Evolutionary conservation across 257 asterid species (phyloP).

Genomic region (Rubia yunnanensis): DNA sequence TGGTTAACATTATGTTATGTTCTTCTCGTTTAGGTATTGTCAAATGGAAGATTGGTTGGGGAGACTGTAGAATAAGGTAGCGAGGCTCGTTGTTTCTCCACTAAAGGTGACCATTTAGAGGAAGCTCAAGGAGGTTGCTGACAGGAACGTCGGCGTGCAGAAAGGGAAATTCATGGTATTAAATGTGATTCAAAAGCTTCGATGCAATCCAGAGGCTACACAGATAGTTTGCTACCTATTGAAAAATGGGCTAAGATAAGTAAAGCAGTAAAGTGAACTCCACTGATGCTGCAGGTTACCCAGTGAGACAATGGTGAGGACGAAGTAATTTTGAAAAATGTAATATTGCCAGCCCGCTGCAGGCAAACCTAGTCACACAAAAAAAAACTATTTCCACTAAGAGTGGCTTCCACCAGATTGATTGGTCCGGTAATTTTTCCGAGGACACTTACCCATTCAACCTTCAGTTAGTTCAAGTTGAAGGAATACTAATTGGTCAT

Average conservation of each 20-base stretch:
- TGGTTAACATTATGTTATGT: neutral
- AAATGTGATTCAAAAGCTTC: constrained; percentile 82
- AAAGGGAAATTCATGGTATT: constrained; percentile 78
- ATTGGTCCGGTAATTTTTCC: too few species aligned
- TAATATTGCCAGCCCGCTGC: too few species aligned
- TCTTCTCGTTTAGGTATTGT: constrained; percentile 41
- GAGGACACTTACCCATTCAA: too few species aligned
- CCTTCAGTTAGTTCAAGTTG: too few species aligned
- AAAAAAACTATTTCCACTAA: too few species aligned
- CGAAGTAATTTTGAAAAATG: too few species aligned
- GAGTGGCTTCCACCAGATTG: too few species aligned
- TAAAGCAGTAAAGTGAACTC: constrained; percentile 59
- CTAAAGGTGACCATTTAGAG: constrained; percentile 58
- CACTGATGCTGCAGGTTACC: too few species aligned
- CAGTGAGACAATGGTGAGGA: too few species aligned
- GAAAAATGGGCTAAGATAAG: constrained; percentile 71
- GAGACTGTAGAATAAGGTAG: constrained; percentile 61
- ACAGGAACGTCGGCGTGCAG: constrained; percentile 50
- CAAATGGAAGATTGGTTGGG: constrained; percentile 77
- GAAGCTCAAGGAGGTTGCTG: constrained; percentile 67
- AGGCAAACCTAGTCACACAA: too few species aligned
- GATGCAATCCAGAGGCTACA: constrained; percentile 80
- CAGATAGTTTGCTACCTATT: constrained; percentile 86
- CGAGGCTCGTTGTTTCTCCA: constrained; percentile 58
- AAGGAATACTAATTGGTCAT: too few species aligned